Base-by-base conservation (phyloP, 2,329 filamentous ascomycete species). In the Trichocomaceae sp. region DNA sequence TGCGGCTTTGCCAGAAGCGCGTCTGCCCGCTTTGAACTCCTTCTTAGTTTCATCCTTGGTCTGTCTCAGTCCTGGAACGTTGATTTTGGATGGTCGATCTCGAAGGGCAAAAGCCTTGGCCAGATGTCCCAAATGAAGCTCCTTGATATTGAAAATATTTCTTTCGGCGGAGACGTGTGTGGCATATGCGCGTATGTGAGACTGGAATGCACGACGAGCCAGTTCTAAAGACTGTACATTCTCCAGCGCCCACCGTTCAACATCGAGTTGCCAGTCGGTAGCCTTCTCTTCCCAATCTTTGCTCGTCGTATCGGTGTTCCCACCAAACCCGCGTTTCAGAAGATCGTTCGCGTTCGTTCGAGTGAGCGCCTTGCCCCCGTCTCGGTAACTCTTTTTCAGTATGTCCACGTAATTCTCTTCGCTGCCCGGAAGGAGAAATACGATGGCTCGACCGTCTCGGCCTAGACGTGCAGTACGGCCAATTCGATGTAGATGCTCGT, bases 391-490 rank as follows among this genome's bases (percentile, higher is more conserved):
- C 64, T 86, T 83, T 68, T 91, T 81, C 26, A 96, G 77, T 1
- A 92, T 77, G 2, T 84, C 79, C 39, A 96, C 84, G 69, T 99
- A 99, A 54, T 87, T 88, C 72, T 99, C 93, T 71, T 99, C 93
- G 55, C 83, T 84, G 15, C 93, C 93, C 0, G 93, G 93, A 56
- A 91, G 83, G 13, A 99, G 82, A 77, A 97, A 97, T 22, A 97
- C 84, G 10, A 88, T 80, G 0, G 93, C 90, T 54, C 91, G 85
- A 26, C 93, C 93, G 10, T 92, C 82, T 5, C 88, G 86, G 15
- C 93, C 93, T 1, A 95, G 89, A 77, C 93, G 88, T 3, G 93
- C 93, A 10, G 93, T 99, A 69, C 93, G 87, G 53, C 93, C 93
- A 54, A 97, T 89, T 54, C 93, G 86, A 74, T 99, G 93, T 7